Percentiles rank a stretch among this genome's conserved stretches.
phyloP scores from a whole-genome alignment of 306 rosid genomes.

The Dalbergia cochinchinensis region DNA sequence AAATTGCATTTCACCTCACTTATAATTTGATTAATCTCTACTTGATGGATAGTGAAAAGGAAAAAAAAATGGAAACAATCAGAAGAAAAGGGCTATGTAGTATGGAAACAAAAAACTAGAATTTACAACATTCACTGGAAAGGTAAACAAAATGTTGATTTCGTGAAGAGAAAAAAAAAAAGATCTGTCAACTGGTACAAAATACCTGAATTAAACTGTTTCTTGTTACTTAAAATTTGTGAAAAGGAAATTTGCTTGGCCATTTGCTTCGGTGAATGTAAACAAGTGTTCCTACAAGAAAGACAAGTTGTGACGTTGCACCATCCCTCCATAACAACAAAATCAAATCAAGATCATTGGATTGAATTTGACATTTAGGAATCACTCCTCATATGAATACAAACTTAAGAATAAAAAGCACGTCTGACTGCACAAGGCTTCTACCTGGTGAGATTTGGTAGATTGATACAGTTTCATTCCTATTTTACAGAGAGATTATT shows the following conservation, averaged over 20 bases:
- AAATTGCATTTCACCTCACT: too few relatives aligned
- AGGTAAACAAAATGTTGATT: neutral
- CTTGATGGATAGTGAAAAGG: too few relatives aligned
- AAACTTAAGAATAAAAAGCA: neutral
- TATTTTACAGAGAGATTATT: too few relatives aligned
- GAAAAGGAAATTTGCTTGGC: slow-evolving; percentile 69
- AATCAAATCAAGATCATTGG: slow-evolving; percentile 22
- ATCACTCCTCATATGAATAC: neutral
- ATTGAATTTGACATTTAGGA: neutral
- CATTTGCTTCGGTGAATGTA: slow-evolving; percentile 87
- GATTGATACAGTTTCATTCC: too few relatives aligned
- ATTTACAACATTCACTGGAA: slow-evolving; percentile 25
- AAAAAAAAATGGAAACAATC: too few relatives aligned
- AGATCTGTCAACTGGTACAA: neutral
- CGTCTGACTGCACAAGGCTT: too few relatives aligned
- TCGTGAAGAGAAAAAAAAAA: neutral
- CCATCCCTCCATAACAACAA: slow-evolving; percentile 95
- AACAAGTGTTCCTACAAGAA: slow-evolving; percentile 66
- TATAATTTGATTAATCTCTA: too few relatives aligned
- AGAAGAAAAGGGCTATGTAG: too few relatives aligned
- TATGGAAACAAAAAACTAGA: slow-evolving; percentile 59
- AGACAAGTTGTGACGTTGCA: slow-evolving; percentile 92
- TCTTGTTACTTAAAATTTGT: slow-evolving; percentile 67
- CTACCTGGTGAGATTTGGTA: too few relatives aligned
- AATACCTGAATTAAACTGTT: slow-evolving; percentile 79